phyloP scores from a whole-genome alignment of 805 yeast species.

The Dipodascus albidus region DNA sequence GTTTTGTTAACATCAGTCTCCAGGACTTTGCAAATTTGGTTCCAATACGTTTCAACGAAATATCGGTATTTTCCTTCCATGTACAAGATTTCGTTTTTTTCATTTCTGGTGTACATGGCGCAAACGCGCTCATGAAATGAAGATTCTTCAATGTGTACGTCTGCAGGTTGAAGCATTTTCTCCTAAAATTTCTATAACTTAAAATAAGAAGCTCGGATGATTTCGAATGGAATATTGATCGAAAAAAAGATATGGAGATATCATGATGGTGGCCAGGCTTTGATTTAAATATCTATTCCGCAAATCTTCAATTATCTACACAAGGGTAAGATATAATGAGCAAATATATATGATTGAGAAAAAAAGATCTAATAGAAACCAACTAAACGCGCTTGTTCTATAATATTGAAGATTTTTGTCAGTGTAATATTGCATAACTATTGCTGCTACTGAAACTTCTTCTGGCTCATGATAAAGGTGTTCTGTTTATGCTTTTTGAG shows the following conservation, averaged over 20 bases:
- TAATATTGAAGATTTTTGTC: background rate
- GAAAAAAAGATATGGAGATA: background rate
- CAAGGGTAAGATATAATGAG: background rate
- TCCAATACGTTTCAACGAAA: background rate
- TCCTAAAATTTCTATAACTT: too few species aligned
- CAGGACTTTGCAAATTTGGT: background rate
- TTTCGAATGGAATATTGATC: background rate
- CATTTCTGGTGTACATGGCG: background rate
- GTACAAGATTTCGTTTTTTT: background rate
- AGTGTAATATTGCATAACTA: background rate
- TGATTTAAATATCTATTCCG: background rate
- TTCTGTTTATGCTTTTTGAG: too few species aligned
- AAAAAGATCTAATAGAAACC: background rate
- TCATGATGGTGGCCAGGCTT: background rate
- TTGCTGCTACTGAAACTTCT: background rate
- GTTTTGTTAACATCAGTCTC: background rate
- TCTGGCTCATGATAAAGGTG: background rate
- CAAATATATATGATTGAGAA: background rate
- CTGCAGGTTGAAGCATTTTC: background rate
- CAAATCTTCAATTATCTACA: background rate
- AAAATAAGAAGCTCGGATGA: too few species aligned
- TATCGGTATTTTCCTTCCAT: background rate
- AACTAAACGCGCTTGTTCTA: background rate
- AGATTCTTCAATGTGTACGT: background rate
- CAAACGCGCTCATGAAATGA: background rate